phyloP scores from a whole-genome alignment of 108 stramenopile species.

The Thalassiosira profunda region DNA sequence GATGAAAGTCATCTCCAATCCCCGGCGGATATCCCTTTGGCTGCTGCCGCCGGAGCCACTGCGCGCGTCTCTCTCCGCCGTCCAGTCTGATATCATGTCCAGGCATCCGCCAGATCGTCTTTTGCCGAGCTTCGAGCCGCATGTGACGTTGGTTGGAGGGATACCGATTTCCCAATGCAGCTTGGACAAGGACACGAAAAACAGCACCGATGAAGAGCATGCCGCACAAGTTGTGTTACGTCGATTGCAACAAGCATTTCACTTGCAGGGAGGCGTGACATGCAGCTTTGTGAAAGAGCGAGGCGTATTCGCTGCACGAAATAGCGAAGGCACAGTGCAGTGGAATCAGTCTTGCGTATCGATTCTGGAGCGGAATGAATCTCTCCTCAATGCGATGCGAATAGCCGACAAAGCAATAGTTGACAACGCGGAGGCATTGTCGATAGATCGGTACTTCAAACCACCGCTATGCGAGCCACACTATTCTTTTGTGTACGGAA shows the following conservation, averaged over 20 bases:
- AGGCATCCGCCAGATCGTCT: background rate
- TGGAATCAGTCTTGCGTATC: constrained; percentile 42
- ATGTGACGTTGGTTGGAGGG: constrained; percentile 38
- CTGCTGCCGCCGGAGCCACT: constrained; percentile 21
- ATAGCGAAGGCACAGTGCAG: constrained; percentile 15
- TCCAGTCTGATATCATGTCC: constrained; percentile 13
- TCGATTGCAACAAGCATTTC: constrained; percentile 25
- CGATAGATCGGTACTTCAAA: constrained; percentile 21
- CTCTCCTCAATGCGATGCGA: constrained; percentile 18
- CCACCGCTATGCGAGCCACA: constrained; percentile 23
- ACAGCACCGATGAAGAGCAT: background rate
- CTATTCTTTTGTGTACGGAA: constrained; percentile 34
- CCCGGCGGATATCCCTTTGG: constrained; percentile 26
- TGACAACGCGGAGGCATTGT: background rate
- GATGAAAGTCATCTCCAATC: constrained; percentile 4
- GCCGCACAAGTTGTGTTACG: constrained; percentile 22
- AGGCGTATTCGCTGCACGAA: constrained; percentile 26
- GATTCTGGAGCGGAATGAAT: constrained; percentile 1
- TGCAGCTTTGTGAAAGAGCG: constrained; percentile 24
- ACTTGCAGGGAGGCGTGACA: constrained; percentile 1
- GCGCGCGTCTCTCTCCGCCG: background rate
- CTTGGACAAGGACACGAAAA: background rate
- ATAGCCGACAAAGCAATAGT: constrained; percentile 19
- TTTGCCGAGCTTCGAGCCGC: constrained; percentile 27
- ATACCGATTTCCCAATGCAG: constrained; percentile 24